These are phyloP conservation scores for Austroboletus novae-zelandiae DNA, from an alignment of 1,284 basidiomycete species.

Conservation along the genomic window DNA sequence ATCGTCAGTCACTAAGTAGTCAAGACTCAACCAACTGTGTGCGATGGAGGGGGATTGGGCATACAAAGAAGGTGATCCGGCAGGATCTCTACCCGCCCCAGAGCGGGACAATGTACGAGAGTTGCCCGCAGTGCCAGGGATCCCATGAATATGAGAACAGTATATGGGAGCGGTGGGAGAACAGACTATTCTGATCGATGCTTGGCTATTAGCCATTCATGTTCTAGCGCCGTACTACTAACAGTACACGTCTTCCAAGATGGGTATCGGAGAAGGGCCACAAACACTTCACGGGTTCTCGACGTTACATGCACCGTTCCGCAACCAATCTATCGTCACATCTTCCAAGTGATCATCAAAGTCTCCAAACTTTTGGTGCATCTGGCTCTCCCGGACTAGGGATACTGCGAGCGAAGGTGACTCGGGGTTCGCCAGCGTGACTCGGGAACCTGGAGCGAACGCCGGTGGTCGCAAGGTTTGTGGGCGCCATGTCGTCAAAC, in stretches of 20 bases:
- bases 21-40: slow-evolving; percentile 4
- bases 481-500: slow-evolving; percentile 45
- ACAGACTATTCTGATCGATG: not conserved
- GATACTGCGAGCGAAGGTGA: slow-evolving; percentile 45
- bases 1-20: slow-evolving; percentile 45
- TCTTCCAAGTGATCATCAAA: slow-evolving; percentile 80
- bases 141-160: not conserved
- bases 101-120: slow-evolving; percentile 53
- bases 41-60: not conserved
- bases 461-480: slow-evolving; percentile 34
- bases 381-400: slow-evolving; percentile 46
- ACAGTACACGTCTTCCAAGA: not conserved
- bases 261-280: not conserved
- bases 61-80: slow-evolving; percentile 58
- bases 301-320: slow-evolving; percentile 48
- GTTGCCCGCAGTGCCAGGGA: slow-evolving; percentile 42
- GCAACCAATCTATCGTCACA: slow-evolving; percentile 65
- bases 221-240: not conserved
- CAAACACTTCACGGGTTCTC: slow-evolving; percentile 14
- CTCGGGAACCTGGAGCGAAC: slow-evolving; percentile 45
- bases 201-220: too few species aligned
- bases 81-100: slow-evolving; percentile 53
- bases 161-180: not conserved
- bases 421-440: slow-evolving; percentile 43
- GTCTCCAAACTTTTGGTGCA: slow-evolving; percentile 61